A percentile compares a stretch with the other conserved stretches of the same genome.
Evolutionary conservation across 441 rosid species (phyloP).

Genomic region (Gossypium schwendimanii): DNA sequence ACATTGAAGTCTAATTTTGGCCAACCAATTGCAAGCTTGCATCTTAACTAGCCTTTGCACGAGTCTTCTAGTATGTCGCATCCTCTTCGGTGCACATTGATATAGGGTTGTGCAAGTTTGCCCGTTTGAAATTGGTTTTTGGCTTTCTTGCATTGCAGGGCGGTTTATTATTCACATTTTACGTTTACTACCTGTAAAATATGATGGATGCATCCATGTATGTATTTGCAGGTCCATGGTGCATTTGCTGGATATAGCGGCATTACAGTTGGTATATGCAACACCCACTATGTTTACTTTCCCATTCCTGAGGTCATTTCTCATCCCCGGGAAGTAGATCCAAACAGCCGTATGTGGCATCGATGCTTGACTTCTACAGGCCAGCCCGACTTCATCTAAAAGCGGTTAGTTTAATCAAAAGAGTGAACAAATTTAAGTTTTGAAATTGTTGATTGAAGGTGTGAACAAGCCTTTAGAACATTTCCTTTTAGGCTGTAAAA

Average conservation of each 20-base stretch:
- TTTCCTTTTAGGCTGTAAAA: slow-evolving; percentile 10
- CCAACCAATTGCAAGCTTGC: background rate
- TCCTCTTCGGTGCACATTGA: background rate
- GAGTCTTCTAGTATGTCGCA: background rate
- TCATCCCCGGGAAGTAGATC: slow-evolving; percentile 77
- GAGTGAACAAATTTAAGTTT: background rate
- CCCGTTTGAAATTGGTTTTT: background rate
- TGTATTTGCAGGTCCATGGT: slow-evolving; percentile 73
- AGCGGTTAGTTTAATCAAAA: slow-evolving; percentile 15
- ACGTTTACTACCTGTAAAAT: background rate
- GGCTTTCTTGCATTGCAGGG: background rate
- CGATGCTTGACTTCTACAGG: slow-evolving; percentile 96
- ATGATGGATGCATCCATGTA: background rate
- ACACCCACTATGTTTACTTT: slow-evolving; percentile 84
- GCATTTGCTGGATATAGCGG: slow-evolving; percentile 97
- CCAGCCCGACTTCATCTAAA: slow-evolving; percentile 77
- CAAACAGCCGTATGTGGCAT: slow-evolving; percentile 97
- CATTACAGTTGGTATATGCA: slow-evolving; percentile 82
- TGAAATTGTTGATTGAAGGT: background rate
- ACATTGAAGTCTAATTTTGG: background rate
- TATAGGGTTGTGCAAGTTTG: background rate
- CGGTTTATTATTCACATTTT: background rate
- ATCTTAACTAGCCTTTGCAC: background rate
- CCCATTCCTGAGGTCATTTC: slow-evolving; percentile 87
- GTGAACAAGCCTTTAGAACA: slow-evolving; percentile 9